Evolutionary conservation across 306 rosid genomes (phyloP), one percentile per base, ranked within the genome.

Genomic region (Arachis hypogaea): DNA sequence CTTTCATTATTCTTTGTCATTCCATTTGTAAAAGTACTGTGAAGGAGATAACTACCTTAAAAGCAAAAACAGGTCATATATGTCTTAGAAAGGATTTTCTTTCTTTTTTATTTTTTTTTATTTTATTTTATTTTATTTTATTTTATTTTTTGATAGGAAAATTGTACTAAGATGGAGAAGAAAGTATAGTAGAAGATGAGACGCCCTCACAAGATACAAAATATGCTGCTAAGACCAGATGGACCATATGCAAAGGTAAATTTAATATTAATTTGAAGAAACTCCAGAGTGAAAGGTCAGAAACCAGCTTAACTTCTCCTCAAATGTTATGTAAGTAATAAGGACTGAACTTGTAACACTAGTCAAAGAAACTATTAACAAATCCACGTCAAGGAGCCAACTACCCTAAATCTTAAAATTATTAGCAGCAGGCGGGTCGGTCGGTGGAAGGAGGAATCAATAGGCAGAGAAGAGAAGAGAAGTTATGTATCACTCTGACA

Each of bases 271-370:
- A 49, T 62, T 9, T 6, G 6, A 41, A 30, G 43, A 59, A 16
- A 59, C 3, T 30, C 66, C 4, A 6, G 66, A 38, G 67, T 40
- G 30, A 62, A 40, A 62, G 29, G 46, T 9, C 2, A 16, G 38
- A 38, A 60, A 60, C 18, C 44, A 30, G 64, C 44, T 59, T 38
- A 33, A 33, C 44, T 22, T 29, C 43, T 36, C 46, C 66, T 36
- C 43, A 18, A 60, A 60, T 36, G 54, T 49, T 9, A 49, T 49
- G 66, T 7, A 9, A 28, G 2, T 14, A 49, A 6, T 60, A 36
- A 60, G 46, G 66, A 11, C 14, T 52, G 58, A 14, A 52, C 58
- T 12, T 52, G 58, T 16, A 30, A 40, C 67, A 40, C 67, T 62
- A 14, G 30, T 62, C 49, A 62, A 62, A 62, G 49, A 62, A 8